These are phyloP conservation scores for Aspergillus tamarii DNA, from an alignment of 2,329 filamentous ascomycete genomes.

Conservation along the genomic window DNA sequence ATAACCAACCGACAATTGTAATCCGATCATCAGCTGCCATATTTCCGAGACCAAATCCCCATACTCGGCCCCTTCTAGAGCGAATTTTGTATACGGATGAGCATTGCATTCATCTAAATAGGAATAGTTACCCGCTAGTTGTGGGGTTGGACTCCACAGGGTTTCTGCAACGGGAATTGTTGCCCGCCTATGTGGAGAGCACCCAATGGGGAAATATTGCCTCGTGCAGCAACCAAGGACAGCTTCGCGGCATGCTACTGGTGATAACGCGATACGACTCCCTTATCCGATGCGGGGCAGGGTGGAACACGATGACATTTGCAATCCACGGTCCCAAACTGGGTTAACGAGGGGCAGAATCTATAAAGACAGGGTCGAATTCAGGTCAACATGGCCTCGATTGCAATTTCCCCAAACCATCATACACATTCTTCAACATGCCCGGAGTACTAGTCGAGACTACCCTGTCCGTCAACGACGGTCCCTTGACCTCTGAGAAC, in stretches of 20 bases:
- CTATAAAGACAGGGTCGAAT: neutral
- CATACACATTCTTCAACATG: conserved; percentile 10
- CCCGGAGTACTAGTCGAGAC: conserved; percentile 17
- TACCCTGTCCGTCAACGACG: conserved; percentile 46
- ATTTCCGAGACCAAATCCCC: neutral
- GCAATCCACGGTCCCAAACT: neutral
- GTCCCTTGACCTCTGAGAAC: conserved; percentile 50
- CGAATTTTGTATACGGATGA: neutral
- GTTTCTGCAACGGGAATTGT: neutral
- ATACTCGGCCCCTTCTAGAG: neutral
- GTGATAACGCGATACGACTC: neutral
- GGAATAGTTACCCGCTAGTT: neutral
- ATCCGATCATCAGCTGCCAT: neutral
- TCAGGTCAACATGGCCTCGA: neutral
- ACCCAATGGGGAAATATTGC: conserved; percentile 8
- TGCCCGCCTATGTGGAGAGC: conserved; percentile 7
- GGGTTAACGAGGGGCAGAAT: neutral
- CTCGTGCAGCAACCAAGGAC: neutral
- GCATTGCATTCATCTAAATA: neutral
- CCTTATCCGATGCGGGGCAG: conserved; percentile 2
- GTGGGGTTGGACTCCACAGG: neutral
- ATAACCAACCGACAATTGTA: neutral
- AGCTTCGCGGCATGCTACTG: neutral
- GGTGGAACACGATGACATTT: neutral
- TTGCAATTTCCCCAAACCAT: neutral